Percentiles rank a stretch among this genome's conserved stretches.
Evolutionary conservation across 768 basidiomycete species (phyloP).

Genomic region (Jaapia argillacea): DNA sequence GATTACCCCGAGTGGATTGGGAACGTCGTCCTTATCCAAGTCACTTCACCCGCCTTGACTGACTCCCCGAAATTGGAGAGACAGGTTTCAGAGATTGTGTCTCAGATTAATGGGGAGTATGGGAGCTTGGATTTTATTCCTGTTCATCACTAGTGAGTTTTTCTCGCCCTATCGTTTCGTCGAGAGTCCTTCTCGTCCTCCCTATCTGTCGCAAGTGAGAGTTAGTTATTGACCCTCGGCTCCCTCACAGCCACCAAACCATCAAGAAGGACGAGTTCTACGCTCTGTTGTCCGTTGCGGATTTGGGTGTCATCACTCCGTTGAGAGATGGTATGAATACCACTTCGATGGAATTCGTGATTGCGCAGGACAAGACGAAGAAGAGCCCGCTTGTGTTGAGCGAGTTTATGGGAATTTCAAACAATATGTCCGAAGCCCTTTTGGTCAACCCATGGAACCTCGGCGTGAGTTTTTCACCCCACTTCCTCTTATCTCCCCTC

Average conservation of each 20-base stretch:
- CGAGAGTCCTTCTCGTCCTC: not conserved
- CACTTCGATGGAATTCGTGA: constrained; percentile 95
- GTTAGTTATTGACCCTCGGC: too few species aligned
- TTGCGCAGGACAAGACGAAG: constrained; percentile 81
- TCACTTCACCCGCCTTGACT: constrained; percentile 86
- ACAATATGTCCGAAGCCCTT: constrained; percentile 82
- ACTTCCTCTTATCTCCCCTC: constrained; percentile 4
- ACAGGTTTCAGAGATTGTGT: constrained; percentile 87
- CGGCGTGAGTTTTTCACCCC: constrained; percentile 38
- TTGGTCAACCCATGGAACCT: constrained; percentile 97
- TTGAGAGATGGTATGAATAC: constrained; percentile 99
- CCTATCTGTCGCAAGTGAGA: too few species aligned
- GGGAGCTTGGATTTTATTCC: constrained; percentile 93
- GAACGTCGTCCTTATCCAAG: constrained; percentile 82
- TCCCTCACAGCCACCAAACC: constrained; percentile 70
- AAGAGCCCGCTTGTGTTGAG: constrained; percentile 83
- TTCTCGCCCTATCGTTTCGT: not conserved
- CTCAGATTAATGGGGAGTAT: constrained; percentile 93
- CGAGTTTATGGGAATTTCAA: constrained; percentile 97
- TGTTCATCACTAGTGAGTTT: constrained; percentile 90
- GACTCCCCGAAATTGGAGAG: constrained; percentile 92
- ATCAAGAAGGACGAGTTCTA: constrained; percentile 98
- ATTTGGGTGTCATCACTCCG: constrained; percentile 91
- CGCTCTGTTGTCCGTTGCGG: constrained; percentile 85
- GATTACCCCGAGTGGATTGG: constrained; percentile 96